Base-by-base conservation (phyloP, 108 stramenopile species). In the Cyclotella sp. region DNA sequence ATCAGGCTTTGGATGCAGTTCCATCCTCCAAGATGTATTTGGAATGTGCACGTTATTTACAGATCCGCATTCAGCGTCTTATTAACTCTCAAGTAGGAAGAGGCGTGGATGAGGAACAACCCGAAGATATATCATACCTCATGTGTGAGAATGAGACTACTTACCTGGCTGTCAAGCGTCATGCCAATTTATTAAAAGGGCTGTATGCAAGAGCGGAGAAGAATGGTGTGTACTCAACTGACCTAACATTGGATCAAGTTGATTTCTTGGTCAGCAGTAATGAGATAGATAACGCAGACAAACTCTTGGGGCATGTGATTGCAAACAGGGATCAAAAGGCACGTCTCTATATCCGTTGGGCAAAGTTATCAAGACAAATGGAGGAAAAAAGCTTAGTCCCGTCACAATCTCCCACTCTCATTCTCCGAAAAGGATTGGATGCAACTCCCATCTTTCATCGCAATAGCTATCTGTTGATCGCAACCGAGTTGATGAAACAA, bases 11-110 rank as follows among this genome's bases (percentile, higher is more conserved):
- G 22, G 80, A 83, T n/a, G 59, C 76, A 11, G 72, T 92, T 14
- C 71, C 78, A 19, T 90, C 86, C 13, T 30, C 77, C 7, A 77
- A 84, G 45, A 93, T 95, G 92, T 89, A 92, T 46, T 64, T 92
- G 34, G 79, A 78, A 51, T 58, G 60, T 41, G 79, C 79, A 21
- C 82, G 89, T 41, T 89, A 90, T 63, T 30, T 90, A 73, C 81
- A 64, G 43, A 40, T 57, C 46, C 79, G 79, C 43, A 81, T 83
- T 28, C 72, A 60, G 28, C 54, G 65, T 19, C 65, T 74, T 42
- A n/a, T 49, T 18, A 68, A 73, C 26, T 34, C 39, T 40, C 21
- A 54, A 19, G 69, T 51, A 15, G 41, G 63, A 46, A 29, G 39
- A 5, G 70, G 53, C 13, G 22, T 66, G 16, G 43, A 61, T n/a